phyloP scores from a whole-genome alignment of 2,329 filamentous ascomycete genomes.

The Rhynchosporium graminicola region DNA sequence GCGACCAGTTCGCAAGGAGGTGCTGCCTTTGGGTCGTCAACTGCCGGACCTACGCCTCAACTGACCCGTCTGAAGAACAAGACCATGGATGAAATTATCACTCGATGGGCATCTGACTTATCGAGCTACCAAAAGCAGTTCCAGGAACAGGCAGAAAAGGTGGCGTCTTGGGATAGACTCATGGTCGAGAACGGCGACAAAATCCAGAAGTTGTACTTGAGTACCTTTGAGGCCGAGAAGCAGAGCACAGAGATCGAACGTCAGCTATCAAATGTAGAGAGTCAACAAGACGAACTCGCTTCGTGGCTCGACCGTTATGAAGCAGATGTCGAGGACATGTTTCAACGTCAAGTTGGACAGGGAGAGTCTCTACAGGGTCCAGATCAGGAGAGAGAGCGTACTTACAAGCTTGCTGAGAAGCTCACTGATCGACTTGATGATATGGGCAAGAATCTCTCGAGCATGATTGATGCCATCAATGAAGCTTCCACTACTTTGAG shows the following conservation, averaged over 20 bases:
- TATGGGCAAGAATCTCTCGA: constrained; percentile 87
- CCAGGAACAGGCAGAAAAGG: constrained; percentile 82
- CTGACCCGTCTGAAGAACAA: constrained; percentile 95
- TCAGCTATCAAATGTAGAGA: constrained; percentile 85
- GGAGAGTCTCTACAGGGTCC: constrained; percentile 79
- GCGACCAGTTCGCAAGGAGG: constrained; percentile 34
- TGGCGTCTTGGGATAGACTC: constrained; percentile 85
- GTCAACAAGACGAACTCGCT: constrained; percentile 88
- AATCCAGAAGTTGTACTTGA: constrained; percentile 89
- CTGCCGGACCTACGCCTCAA: constrained; percentile 76
- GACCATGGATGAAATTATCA: constrained; percentile 99
- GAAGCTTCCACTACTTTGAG: constrained; percentile 83
- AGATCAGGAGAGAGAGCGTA: constrained; percentile 93
- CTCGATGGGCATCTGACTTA: constrained; percentile 91
- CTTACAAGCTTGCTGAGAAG: constrained; percentile 94
- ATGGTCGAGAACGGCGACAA: constrained; percentile 93
- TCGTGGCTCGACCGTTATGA: constrained; percentile 90
- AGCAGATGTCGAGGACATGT: constrained; percentile 85
- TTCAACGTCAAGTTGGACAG: constrained; percentile 74
- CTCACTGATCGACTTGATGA: constrained; percentile 87
- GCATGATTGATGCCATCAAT: constrained; percentile 99
- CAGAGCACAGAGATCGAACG: constrained; percentile 93
- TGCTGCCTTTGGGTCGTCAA: constrained; percentile 66
- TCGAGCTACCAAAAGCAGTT: constrained; percentile 98
- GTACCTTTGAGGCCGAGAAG: constrained; percentile 90